Percentiles rank a stretch among this genome's conserved stretches.
Conservation (phyloP, 2,329 filamentous ascomycete genomes). For the Tolypocladium endophyticum region DNA sequence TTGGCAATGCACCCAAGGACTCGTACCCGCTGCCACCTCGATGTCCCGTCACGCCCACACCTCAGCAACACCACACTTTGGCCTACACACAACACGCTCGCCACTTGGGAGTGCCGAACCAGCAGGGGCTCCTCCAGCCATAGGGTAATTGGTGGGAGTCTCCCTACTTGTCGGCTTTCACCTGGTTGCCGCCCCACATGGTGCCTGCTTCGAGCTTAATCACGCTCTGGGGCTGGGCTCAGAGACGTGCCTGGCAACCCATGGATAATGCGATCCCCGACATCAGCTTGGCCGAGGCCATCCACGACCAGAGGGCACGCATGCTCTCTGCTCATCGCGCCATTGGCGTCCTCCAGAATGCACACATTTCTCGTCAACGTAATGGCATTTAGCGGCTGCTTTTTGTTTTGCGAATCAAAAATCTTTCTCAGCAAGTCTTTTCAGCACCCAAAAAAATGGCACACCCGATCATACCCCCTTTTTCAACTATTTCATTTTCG, state of each 20-base stretch:
- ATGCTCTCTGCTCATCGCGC: not conserved
- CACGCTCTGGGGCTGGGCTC: slow-evolving; percentile 3
- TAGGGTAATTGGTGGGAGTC: slow-evolving; percentile 14
- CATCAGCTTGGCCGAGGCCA: not conserved
- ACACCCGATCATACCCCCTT: slow-evolving; percentile 25
- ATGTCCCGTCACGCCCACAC: slow-evolving; percentile 54
- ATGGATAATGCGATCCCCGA: slow-evolving; percentile 2
- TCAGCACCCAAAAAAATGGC: slow-evolving; percentile 26
- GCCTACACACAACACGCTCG: slow-evolving; percentile 22
- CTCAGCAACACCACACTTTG: slow-evolving; percentile 29
- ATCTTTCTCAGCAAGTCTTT: slow-evolving; percentile 21
- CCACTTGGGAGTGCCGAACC: slow-evolving; percentile 27
- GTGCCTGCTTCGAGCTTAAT: slow-evolving; percentile 2
- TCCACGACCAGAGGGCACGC: not conserved
- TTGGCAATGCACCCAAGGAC: slow-evolving; percentile 37
- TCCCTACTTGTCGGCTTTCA: not conserved
- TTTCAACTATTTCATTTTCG: slow-evolving; percentile 11
- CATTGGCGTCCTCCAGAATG: not conserved
- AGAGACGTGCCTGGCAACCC: not conserved
- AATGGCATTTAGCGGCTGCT: slow-evolving; percentile 36
- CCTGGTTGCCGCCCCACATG: slow-evolving; percentile 1
- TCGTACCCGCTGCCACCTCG: slow-evolving; percentile 37
- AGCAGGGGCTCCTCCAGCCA: slow-evolving; percentile 31
- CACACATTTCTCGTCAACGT: slow-evolving; percentile 18
- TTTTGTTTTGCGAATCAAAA: slow-evolving; percentile 19